Evolutionary conservation across 139 green algal genomes (phyloP).

Genomic region (Asterochloris erici): DNA sequence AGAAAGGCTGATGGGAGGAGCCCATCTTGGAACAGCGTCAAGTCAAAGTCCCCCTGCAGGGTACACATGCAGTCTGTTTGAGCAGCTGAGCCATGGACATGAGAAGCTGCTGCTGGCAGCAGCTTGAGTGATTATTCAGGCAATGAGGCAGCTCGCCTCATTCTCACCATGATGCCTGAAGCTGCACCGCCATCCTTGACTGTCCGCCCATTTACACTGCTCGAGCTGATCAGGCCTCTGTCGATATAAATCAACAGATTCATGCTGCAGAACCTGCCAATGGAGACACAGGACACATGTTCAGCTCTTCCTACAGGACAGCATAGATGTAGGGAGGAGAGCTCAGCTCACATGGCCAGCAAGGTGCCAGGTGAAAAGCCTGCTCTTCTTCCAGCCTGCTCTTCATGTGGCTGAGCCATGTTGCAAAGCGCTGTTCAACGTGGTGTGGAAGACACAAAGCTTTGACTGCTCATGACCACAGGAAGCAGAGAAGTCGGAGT

Average conservation of each 20-base stretch:
- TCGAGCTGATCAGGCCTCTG: slow-evolving; percentile 45
- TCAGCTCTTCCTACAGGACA: too few species aligned
- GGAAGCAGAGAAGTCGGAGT: too few species aligned
- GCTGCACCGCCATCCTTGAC: background rate
- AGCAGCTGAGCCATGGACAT: background rate
- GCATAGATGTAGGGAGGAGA: too few species aligned
- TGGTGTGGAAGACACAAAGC: too few species aligned
- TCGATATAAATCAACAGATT: slow-evolving; percentile 92
- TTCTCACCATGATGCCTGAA: slow-evolving; percentile 87
- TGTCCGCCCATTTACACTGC: background rate
- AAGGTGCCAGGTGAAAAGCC: too few species aligned
- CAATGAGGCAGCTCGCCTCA: slow-evolving; percentile 76
- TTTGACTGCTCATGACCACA: too few species aligned
- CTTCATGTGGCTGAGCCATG: too few species aligned
- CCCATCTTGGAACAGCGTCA: slow-evolving; percentile 87
- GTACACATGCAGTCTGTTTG: background rate
- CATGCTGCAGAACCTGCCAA: slow-evolving; percentile 55
- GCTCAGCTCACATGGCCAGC: too few species aligned
- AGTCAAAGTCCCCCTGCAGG: slow-evolving; percentile 71
- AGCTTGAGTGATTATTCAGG: slow-evolving; percentile 29
- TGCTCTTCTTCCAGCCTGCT: too few species aligned
- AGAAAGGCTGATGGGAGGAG: slow-evolving; percentile 90
- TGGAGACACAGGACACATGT: too few species aligned
- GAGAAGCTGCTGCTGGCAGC: slow-evolving; percentile 55
- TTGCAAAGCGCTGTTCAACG: too few species aligned